Percentiles rank a stretch among this genome's conserved stretches.
Conservation (phyloP, 2,329 filamentous ascomycete genomes). For the Phaeophleospora eucalypticola region DNA sequence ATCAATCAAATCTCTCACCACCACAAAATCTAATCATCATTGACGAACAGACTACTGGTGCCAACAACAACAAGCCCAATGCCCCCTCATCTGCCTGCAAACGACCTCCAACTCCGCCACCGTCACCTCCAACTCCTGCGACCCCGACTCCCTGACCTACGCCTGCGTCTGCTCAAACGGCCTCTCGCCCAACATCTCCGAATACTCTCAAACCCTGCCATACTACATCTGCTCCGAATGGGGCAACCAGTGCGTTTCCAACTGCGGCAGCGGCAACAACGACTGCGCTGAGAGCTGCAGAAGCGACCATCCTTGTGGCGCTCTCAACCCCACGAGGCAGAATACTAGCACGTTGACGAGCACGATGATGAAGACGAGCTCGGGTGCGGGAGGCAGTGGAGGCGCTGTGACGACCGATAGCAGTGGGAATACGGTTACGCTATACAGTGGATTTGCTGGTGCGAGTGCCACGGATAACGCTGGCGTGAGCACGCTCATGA, state of each 20-base stretch:
- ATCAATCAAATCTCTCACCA: not conserved
- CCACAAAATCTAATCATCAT: slow-evolving; percentile 15
- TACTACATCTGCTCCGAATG: slow-evolving; percentile 72
- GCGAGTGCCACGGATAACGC: slow-evolving; percentile 16
- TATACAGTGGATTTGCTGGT: slow-evolving; percentile 44
- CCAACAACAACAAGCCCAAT: slow-evolving; percentile 56
- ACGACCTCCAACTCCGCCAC: slow-evolving; percentile 45
- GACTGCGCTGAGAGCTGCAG: slow-evolving; percentile 60
- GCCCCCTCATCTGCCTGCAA: slow-evolving; percentile 70
- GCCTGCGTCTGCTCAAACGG: slow-evolving; percentile 67
- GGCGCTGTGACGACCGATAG: slow-evolving; percentile 33
- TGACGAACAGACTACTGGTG: slow-evolving; percentile 57
- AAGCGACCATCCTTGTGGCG: slow-evolving; percentile 68
- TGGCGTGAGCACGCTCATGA: slow-evolving; percentile 8
- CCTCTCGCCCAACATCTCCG: slow-evolving; percentile 64
- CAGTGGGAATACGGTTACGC: slow-evolving; percentile 30
- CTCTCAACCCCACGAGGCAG: slow-evolving; percentile 56
- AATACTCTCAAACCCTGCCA: slow-evolving; percentile 74
- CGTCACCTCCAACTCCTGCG: slow-evolving; percentile 59
- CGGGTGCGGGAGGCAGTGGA: slow-evolving; percentile 26
- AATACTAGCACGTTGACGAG: slow-evolving; percentile 54
- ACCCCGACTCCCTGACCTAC: slow-evolving; percentile 63
- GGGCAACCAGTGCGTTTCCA: slow-evolving; percentile 57
- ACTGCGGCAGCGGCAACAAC: slow-evolving; percentile 50
- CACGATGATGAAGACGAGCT: slow-evolving; percentile 39